A percentile compares a stretch with the other conserved stretches of the same genome.
These are phyloP conservation scores for Brettanomyces custersianus DNA, from an alignment of 805 yeast species.

Conservation along the genomic window DNA sequence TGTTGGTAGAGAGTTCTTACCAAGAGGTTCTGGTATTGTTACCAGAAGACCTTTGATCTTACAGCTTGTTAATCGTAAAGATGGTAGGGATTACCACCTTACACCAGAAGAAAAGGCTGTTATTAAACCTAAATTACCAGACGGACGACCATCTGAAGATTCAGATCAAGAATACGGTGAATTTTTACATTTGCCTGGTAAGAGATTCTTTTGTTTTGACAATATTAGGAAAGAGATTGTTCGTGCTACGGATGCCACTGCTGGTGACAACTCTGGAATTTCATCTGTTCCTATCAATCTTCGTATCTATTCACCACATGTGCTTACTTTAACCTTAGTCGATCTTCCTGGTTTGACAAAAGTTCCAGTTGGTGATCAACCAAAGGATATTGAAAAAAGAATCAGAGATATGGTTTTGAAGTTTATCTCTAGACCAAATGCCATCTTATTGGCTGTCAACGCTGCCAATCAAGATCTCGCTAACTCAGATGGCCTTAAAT, in stretches of 20 bases:
- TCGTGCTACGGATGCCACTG: conserved; percentile 78
- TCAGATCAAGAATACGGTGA: conserved; percentile 94
- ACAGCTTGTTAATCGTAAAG: conserved; percentile 67
- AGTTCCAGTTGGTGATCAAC: conserved; percentile 99
- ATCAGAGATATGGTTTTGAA: conserved; percentile 89
- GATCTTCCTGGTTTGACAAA: conserved; percentile 97
- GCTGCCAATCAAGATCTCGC: conserved; percentile 97
- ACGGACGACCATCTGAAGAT: conserved; percentile 53
- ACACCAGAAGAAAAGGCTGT: conserved; percentile 31
- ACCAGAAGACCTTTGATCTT: conserved; percentile 81
- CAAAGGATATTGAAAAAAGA: conserved; percentile 91
- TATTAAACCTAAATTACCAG: conserved; percentile 33
- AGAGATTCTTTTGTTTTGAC: conserved; percentile 78
- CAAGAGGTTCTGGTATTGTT: conserved; percentile 89
- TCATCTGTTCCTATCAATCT: conserved; percentile 88
- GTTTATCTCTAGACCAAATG: conserved; percentile 91
- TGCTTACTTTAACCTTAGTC: conserved; percentile 84
- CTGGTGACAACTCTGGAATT: conserved; percentile 81
- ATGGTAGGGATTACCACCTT: conserved; percentile 17
- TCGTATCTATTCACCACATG: conserved; percentile 90
- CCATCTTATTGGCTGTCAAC: conserved; percentile 88
- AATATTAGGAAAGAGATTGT: conserved; percentile 88
- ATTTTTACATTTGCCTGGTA: conserved; percentile 84
- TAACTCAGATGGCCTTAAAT: conserved; percentile 89
- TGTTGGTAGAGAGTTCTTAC: conserved; percentile 85